Conservation (phyloP, 1,284 basidiomycete species). For the Naganishia sp. region DNA sequence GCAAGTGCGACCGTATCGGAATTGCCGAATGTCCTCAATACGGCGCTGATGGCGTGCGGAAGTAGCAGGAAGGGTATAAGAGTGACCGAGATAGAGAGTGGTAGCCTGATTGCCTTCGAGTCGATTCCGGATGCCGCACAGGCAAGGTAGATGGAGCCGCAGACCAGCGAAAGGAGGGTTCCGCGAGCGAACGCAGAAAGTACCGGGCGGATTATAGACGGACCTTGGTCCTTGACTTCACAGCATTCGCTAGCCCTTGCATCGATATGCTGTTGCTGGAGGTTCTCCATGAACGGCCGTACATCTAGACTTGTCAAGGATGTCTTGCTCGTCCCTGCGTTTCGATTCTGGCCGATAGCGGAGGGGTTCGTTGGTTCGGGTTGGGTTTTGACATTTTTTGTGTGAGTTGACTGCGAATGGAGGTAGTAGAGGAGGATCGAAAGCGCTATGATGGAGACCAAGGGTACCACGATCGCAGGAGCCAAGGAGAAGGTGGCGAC, state of each 20-base stretch:
- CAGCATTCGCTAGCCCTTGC: background rate
- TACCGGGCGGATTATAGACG: background rate
- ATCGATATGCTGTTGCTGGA: background rate
- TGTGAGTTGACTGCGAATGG: background rate
- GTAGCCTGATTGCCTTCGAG: slow-evolving; percentile 7
- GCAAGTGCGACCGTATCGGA: too few species aligned
- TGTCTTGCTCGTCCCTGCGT: background rate
- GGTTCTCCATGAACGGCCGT: background rate
- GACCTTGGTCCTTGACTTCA: too few species aligned
- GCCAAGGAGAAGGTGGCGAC: background rate
- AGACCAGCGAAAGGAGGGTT: slow-evolving; percentile 8
- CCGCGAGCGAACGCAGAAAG: slow-evolving; percentile 5
- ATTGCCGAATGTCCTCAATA: background rate
- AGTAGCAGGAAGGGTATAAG: slow-evolving; percentile 12
- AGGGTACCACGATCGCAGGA: background rate
- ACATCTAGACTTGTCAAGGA: slow-evolving; percentile 5
- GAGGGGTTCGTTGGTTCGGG: background rate
- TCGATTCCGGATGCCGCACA: background rate
- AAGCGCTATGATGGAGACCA: background rate
- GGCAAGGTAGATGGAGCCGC: slow-evolving; percentile 20
- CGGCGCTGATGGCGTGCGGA: background rate
- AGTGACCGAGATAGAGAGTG: slow-evolving; percentile 25
- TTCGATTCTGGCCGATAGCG: background rate
- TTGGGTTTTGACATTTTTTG: background rate
- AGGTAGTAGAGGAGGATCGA: background rate